phyloP scores from a whole-genome alignment of 345 rosid species.

The Bruguiera gymnorhiza region DNA sequence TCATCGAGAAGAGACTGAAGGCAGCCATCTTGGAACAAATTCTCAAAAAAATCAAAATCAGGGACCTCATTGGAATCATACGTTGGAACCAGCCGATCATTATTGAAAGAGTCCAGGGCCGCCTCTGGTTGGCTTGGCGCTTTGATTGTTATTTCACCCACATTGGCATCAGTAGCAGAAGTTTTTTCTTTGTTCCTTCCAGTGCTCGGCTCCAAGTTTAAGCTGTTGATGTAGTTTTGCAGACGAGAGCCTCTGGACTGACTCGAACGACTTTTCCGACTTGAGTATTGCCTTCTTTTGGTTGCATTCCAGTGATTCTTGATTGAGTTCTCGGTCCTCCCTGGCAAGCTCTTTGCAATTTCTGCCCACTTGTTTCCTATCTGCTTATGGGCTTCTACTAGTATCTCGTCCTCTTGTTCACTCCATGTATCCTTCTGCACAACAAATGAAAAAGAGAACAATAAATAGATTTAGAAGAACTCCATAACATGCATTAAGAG shows the following conservation, averaged over 20 bases:
- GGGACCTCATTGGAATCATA: conserved; percentile 41
- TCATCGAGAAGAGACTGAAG: conserved; percentile 69
- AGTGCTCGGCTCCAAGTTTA: conserved; percentile 42
- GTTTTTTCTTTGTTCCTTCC: conserved; percentile 13
- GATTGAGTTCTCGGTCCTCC: conserved; percentile 97
- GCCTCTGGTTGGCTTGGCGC: neutral
- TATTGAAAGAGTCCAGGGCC: conserved; percentile 15
- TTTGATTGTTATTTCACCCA: conserved; percentile 1
- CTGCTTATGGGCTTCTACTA: conserved; percentile 67
- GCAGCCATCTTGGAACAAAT: conserved; percentile 54
- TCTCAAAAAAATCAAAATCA: conserved; percentile 59
- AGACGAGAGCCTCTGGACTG: conserved; percentile 63
- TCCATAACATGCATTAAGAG: too few relatives aligned
- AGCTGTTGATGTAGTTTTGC: conserved; percentile 88
- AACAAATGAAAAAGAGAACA: neutral
- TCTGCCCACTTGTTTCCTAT: conserved; percentile 99
- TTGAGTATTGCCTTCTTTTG: conserved; percentile 80
- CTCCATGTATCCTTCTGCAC: conserved; percentile 83
- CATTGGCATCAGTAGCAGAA: conserved; percentile 10
- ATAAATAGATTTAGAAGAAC: neutral
- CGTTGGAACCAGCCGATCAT: conserved; percentile 46
- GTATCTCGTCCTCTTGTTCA: conserved; percentile 77
- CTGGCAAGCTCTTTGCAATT: conserved; percentile 83
- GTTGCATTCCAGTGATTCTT: conserved; percentile 99
- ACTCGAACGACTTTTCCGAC: conserved; percentile 74